Conservation (phyloP, 108 stramenopile species). For the Nitzschia putrida region DNA sequence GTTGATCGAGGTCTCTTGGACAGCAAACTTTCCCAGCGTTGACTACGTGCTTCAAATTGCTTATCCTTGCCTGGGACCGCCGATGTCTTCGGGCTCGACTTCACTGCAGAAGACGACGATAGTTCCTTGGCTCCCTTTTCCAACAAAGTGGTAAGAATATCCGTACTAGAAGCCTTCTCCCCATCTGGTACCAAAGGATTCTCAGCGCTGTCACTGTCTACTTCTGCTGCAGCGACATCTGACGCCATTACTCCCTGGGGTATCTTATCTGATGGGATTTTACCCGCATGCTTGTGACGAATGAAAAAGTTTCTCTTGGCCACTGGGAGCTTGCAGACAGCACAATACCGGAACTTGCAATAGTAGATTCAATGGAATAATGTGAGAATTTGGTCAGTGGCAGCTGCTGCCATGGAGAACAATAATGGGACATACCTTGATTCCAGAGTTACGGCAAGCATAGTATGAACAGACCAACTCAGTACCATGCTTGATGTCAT, state of each 20-base stretch:
- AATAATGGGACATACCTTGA: constrained; percentile 36
- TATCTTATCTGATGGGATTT: constrained; percentile 4
- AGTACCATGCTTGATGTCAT: constrained; percentile 75
- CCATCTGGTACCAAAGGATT: not conserved
- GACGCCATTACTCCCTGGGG: not conserved
- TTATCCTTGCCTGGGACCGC: not conserved
- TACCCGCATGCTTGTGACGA: constrained; percentile 68
- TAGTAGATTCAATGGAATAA: not conserved
- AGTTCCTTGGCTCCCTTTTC: constrained; percentile 14
- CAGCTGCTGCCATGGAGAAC: not conserved
- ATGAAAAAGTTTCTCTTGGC: constrained; percentile 83
- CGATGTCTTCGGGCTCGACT: too few relatives aligned
- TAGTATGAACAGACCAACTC: constrained; percentile 81
- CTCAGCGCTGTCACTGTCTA: not conserved
- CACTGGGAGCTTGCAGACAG: constrained; percentile 72
- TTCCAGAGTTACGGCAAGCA: constrained; percentile 75
- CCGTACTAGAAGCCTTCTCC: not conserved
- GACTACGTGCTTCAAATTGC: not conserved
- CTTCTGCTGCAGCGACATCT: not conserved
- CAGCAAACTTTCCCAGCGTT: constrained; percentile 19
- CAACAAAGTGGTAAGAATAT: constrained; percentile 1
- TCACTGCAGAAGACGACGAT: too few relatives aligned
- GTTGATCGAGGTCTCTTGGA: constrained; percentile 5
- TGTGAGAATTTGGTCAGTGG: not conserved
- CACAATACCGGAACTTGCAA: constrained; percentile 60